These are phyloP conservation scores for Colletotrichum cordylinicola DNA, from an alignment of 2,329 filamentous ascomycete species.

Conservation along the genomic window DNA sequence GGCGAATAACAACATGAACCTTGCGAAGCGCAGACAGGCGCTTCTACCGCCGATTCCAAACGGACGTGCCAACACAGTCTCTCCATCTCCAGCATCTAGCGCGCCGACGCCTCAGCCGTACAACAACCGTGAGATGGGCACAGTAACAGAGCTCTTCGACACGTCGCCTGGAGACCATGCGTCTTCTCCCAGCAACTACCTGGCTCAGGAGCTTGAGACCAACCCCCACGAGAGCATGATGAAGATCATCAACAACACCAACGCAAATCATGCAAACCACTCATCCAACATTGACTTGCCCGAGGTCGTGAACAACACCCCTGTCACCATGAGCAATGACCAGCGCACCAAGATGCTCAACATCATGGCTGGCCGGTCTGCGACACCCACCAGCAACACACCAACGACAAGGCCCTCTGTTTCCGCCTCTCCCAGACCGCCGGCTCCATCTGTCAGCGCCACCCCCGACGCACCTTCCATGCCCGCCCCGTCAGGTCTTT, in stretches of 20 bases:
- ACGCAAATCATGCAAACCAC: conserved; percentile 60
- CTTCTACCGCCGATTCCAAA: conserved; percentile 60
- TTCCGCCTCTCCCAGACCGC: conserved; percentile 19
- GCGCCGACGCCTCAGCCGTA: conserved; percentile 31
- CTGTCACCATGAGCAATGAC: conserved; percentile 60
- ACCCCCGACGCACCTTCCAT: conserved; percentile 14
- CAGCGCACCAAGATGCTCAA: conserved; percentile 65
- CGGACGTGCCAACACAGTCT: conserved; percentile 31
- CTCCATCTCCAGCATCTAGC: conserved; percentile 28
- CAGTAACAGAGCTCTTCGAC: conserved; percentile 67
- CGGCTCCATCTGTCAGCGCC: conserved; percentile 21
- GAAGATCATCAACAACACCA: conserved; percentile 70
- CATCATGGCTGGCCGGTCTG: conserved; percentile 59
- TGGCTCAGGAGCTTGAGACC: conserved; percentile 62
- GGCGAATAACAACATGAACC: conserved; percentile 40
- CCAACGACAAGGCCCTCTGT: conserved; percentile 24
- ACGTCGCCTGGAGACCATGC: conserved; percentile 49
- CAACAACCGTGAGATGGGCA: conserved; percentile 52
- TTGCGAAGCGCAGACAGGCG: conserved; percentile 58
- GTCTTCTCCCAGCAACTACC: conserved; percentile 50
- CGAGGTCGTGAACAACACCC: conserved; percentile 61
- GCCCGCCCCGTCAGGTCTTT: conserved; percentile 31
- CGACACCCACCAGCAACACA: conserved; percentile 26
- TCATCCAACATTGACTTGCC: conserved; percentile 56
- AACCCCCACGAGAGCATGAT: conserved; percentile 68